Evolutionary conservation across 1,284 basidiomycete species (phyloP).

Genomic region (Pseudozyma thailandica): DNA sequence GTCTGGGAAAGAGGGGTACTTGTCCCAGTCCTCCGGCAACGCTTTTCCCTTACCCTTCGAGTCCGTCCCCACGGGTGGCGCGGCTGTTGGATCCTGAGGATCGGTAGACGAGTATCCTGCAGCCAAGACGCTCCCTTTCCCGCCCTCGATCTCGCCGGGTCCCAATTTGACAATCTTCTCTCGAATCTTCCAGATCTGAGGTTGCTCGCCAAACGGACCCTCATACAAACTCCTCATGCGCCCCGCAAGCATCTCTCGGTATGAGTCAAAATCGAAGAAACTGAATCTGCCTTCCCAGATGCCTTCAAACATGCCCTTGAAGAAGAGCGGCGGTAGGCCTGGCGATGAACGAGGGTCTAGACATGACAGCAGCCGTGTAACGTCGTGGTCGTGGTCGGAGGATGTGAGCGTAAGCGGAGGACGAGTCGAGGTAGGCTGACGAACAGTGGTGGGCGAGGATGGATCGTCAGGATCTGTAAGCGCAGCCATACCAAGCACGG

Average conservation of each 20-base stretch:
- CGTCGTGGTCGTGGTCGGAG: slow-evolving; percentile 55
- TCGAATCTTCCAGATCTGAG: slow-evolving; percentile 72
- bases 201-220: slow-evolving; percentile 72
- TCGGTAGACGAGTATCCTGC: slow-evolving; percentile 38
- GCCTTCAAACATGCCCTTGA: slow-evolving; percentile 70
- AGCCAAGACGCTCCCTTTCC: slow-evolving; percentile 34
- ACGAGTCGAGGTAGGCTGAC: slow-evolving; percentile 30
- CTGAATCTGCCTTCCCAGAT: slow-evolving; percentile 73
- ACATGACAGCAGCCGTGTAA: slow-evolving; percentile 49
- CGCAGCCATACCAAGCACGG: slow-evolving; percentile 46
- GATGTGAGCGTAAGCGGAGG: slow-evolving; percentile 47
- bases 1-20: slow-evolving; percentile 40
- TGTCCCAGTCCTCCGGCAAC: slow-evolving; percentile 41
- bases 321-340: slow-evolving; percentile 69
- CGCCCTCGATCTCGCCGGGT: slow-evolving; percentile 28
- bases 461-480: slow-evolving; percentile 32
- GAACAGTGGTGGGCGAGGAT: slow-evolving; percentile 16
- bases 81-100: neutral
- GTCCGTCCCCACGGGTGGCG: slow-evolving; percentile 3
- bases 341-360: slow-evolving; percentile 67
- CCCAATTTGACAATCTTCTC: slow-evolving; percentile 70
- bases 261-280: slow-evolving; percentile 73
- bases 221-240: slow-evolving; percentile 70
- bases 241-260: slow-evolving; percentile 71
- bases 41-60: slow-evolving; percentile 37